phyloP scores from a whole-genome alignment of 305 asterid genomes.

The Fraxinus latifolia region DNA sequence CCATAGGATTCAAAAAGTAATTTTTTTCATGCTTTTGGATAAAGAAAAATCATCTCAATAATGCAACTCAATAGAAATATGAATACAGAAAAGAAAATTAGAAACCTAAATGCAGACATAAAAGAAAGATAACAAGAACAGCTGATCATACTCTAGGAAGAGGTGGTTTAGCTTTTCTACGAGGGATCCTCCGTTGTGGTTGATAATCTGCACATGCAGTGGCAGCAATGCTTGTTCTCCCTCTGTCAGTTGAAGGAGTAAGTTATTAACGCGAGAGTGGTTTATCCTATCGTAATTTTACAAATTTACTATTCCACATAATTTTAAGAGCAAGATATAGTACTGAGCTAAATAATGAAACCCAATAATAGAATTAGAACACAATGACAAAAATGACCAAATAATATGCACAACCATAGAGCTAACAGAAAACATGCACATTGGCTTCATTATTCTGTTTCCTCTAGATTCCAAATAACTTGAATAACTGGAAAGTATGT shows the following conservation, averaged over 20 bases:
- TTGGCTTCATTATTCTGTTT: slow-evolving; percentile 3
- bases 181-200: slow-evolving; percentile 53
- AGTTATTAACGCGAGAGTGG: slow-evolving; percentile 8
- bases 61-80: slow-evolving; percentile 2
- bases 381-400: slow-evolving; percentile 6
- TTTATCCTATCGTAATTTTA: slow-evolving; percentile 8
- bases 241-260: slow-evolving; percentile 50
- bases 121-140: slow-evolving; percentile 22
- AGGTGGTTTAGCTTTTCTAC: slow-evolving; percentile 76
- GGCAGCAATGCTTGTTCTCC: slow-evolving; percentile 88
- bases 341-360: slow-evolving; percentile 7
- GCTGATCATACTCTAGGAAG: slow-evolving; percentile 60
- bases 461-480: not conserved
- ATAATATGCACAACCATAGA: not conserved
- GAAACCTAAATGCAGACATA: slow-evolving; percentile 1
- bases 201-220: slow-evolving; percentile 48
- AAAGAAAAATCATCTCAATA: not conserved
- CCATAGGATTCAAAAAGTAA: not conserved
- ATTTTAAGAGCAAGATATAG: not conserved
- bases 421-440: not conserved
- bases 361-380: not conserved
- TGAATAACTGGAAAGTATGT: not conserved
- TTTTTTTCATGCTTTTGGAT: not conserved
- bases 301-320: not conserved
- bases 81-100: not conserved